Conservation (phyloP, 179 eudicot species). For the Camellia oleifera region DNA sequence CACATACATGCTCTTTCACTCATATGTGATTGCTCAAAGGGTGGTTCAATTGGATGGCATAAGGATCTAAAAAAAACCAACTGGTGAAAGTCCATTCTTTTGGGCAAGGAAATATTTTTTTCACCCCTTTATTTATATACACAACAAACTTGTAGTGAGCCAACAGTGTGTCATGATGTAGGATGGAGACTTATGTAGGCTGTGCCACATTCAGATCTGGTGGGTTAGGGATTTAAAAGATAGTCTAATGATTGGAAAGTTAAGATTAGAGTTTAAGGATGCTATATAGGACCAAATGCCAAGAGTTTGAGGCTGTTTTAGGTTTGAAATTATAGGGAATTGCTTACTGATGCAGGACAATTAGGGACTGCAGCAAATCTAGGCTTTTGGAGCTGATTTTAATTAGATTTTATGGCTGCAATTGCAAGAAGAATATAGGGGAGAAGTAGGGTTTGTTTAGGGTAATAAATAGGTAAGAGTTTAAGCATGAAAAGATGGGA, state of each 20-base stretch:
- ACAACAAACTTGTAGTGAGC: not conserved
- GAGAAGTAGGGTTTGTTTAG: no score
- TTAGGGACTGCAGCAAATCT: no score
- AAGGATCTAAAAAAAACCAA: no score
- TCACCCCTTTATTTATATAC: not conserved
- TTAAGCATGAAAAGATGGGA: no score
- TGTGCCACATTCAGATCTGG: not conserved
- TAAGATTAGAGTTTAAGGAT: no score
- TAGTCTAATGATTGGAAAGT: not conserved
- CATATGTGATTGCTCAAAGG: not conserved
- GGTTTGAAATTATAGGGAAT: not conserved
- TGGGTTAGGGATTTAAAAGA: not conserved
- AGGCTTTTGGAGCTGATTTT: no score
- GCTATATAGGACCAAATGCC: not conserved
- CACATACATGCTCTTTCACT: no score
- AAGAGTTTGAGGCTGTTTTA: not conserved
- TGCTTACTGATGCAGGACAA: no score
- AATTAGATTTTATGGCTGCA: no score
- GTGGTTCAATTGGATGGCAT: not conserved
- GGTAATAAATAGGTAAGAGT: no score
- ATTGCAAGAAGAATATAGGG: no score
- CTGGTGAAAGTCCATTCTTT: not conserved
- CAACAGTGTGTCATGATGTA: not conserved
- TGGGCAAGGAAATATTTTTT: not conserved
- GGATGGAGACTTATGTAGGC: not conserved